Evolutionary conservation across 2,329 filamentous ascomycete genomes (phyloP).

Genomic region (Malbranchea zuffiana): DNA sequence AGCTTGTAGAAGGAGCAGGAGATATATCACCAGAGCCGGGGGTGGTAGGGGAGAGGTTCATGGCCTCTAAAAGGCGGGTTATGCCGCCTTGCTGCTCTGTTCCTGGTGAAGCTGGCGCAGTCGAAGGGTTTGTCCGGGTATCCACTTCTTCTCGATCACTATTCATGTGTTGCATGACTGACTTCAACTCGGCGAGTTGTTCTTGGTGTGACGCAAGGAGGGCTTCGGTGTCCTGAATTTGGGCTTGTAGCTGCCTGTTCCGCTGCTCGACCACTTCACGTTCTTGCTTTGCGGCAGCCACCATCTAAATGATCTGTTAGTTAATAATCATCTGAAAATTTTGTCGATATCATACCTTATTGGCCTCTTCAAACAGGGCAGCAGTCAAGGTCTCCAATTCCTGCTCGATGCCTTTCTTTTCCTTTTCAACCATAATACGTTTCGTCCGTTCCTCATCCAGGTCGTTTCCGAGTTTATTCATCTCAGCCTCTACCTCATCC

Average conservation of each 20-base stretch:
- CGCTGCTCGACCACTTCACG: slow-evolving; percentile 70
- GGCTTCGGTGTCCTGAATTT: slow-evolving; percentile 75
- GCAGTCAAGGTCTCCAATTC: slow-evolving; percentile 85
- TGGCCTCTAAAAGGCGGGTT: slow-evolving; percentile 50
- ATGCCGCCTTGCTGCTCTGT: slow-evolving; percentile 42
- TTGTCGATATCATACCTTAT: slow-evolving; percentile 48
- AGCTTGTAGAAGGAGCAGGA: slow-evolving; percentile 57
- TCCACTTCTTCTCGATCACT: slow-evolving; percentile 57
- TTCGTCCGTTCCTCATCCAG: slow-evolving; percentile 56
- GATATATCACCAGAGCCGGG: slow-evolving; percentile 42
- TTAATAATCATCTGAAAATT: neutral
- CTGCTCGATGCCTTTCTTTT: slow-evolving; percentile 80
- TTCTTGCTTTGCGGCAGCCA: slow-evolving; percentile 75
- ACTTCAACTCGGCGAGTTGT: slow-evolving; percentile 81
- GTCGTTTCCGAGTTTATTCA: slow-evolving; percentile 46
- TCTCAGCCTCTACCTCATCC: slow-evolving; percentile 63
- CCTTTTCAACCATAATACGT: slow-evolving; percentile 57
- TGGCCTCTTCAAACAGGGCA: slow-evolving; percentile 94
- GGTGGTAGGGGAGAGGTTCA: slow-evolving; percentile 42
- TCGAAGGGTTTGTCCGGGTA: slow-evolving; percentile 53
- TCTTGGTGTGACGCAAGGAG: slow-evolving; percentile 85
- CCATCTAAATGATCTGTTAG: slow-evolving; percentile 52
- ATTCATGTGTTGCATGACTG: slow-evolving; percentile 79
- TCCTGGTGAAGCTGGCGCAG: slow-evolving; percentile 69
- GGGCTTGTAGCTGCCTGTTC: slow-evolving; percentile 75